Evolutionary conservation across 2,329 filamentous ascomycete species (phyloP), one percentile per base, ranked within the genome.

Genomic region (Laburnicola sp.): DNA sequence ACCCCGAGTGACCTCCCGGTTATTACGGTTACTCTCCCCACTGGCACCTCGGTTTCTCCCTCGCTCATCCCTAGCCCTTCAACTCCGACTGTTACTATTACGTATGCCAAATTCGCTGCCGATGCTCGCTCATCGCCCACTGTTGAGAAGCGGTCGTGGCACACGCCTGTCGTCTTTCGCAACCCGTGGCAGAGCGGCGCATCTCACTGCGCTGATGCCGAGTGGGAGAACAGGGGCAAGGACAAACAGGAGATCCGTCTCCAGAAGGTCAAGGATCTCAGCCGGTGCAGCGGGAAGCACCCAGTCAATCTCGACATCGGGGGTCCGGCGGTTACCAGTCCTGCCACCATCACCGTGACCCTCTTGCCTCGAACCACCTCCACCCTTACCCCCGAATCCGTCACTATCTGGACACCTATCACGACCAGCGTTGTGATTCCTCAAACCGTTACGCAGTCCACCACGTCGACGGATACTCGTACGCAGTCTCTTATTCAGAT

Each of bases 201-300:
- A 22, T 0, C 32, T 60, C 11, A 16, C 16, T 66, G 64, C 28
- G 58, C 56, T 25, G 48, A 58, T 9, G 60, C 61, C 5, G 56
- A 64, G 39, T 66, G 64, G 64, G 57, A 64, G 48, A 58, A 61
- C 34, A 54, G 54, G 8, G 56, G 59, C 31, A 51, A 57, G 28
- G 9, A 16, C 3, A 30, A 52, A 2, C 23, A 37, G 2, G 58
- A 60, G 23, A 45, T 66, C 27, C 53, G 56, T 16, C 45, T 66
- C 6, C 52, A 62, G 26, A 41, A 57, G 25, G 25, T 48, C 26
- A 41, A 42, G 23, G 22, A 28, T 11, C 31, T 27, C 6, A 2
- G 22, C 7, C 41, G 42, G 6, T 48, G 45, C 37, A n/a, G 25
- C 23, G 25, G 23, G 22, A 50, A 50, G n/a, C 7, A 42, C n/a